These are phyloP conservation scores for Hyaloscypha hepaticicola DNA, from an alignment of 495 filamentous ascomycete species.

Conservation along the genomic window DNA sequence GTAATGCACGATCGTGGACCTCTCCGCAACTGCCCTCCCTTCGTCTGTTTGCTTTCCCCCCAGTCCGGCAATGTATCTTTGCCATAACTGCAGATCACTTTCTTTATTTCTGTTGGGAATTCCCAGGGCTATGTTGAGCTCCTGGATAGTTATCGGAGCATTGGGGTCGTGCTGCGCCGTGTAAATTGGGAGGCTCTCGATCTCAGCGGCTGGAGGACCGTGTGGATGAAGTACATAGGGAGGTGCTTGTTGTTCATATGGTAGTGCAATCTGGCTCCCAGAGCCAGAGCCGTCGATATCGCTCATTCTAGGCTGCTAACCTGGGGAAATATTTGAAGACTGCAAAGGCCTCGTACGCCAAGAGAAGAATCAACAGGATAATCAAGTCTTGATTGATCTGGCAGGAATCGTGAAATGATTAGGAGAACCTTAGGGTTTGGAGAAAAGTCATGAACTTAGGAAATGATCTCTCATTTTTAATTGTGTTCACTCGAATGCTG, in stretches of 20 bases:
- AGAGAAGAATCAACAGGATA: too few species aligned
- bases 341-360: too few species aligned
- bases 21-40: not conserved
- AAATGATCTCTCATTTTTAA: not conserved
- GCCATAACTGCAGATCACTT: not conserved
- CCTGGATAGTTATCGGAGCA: not conserved
- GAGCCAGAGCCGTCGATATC: too few species aligned
- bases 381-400: too few species aligned
- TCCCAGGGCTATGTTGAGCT: not conserved
- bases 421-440: too few species aligned
- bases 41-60: not conserved
- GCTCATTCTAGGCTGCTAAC: too few species aligned
- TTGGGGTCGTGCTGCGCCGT: not conserved
- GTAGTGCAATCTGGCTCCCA: too few species aligned
- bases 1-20: not conserved
- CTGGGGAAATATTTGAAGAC: too few species aligned
- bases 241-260: not conserved
- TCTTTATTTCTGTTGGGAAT: not conserved
- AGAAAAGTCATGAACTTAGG: not conserved
- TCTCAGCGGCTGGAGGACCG: not conserved
- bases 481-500: not conserved
- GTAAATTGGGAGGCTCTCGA: not conserved
- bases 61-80: not conserved
- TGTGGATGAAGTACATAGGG: not conserved
- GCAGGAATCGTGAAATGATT: too few species aligned